Evolutionary conservation across 306 rosid species (phyloP).

Genomic region (Clitoria ternatea): DNA sequence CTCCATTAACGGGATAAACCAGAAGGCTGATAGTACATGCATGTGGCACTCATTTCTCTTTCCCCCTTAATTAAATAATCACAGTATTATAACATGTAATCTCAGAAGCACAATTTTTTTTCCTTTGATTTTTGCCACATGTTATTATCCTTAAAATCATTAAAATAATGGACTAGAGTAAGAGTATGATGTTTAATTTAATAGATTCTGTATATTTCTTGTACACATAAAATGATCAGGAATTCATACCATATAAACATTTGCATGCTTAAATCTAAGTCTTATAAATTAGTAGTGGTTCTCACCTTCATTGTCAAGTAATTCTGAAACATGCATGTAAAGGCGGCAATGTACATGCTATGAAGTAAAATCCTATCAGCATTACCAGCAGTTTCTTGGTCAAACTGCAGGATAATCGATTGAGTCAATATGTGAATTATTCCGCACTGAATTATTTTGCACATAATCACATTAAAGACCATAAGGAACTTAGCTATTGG

Average conservation of each 20-base stretch:
- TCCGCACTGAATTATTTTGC: conserved; percentile 48
- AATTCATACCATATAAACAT: neutral
- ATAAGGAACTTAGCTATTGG: neutral
- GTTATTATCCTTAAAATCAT: neutral
- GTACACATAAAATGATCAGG: neutral
- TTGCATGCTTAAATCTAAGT: neutral
- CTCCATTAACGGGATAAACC: neutral
- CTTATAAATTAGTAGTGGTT: neutral
- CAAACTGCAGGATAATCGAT: conserved; percentile 53
- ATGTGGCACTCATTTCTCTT: neutral
- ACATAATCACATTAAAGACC: conserved; percentile 21
- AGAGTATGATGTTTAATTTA: neutral
- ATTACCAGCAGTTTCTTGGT: conserved; percentile 72
- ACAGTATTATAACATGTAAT: neutral
- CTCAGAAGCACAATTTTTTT: neutral
- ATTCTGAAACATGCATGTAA: conserved; percentile 16
- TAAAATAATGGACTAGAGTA: neutral
- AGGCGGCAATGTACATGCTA: neutral
- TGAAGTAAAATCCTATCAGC: neutral
- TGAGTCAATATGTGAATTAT: conserved; percentile 33
- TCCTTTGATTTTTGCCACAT: neutral
- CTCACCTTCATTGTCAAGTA: neutral
- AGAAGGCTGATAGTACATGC: neutral
- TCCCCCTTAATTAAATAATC: neutral
- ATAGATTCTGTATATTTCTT: neutral